phyloP scores from a whole-genome alignment of 768 basidiomycete species.

The Phanerodontia chrysosporium region DNA sequence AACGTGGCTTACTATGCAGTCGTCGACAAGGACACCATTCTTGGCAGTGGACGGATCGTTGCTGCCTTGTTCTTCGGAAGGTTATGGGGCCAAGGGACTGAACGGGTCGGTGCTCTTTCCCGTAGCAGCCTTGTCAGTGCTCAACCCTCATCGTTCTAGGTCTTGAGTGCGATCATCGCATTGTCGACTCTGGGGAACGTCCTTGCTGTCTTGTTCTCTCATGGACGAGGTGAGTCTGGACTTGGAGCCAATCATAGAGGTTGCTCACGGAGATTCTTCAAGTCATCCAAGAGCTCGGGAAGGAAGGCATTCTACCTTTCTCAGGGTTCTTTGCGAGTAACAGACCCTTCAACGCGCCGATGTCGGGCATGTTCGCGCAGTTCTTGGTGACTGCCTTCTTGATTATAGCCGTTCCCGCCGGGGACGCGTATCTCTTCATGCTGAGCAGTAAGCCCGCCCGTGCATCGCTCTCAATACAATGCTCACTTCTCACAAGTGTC shows the following conservation, averaged over 20 bases:
- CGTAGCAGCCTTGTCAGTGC: neutral
- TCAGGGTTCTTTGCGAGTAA: conserved; percentile 67
- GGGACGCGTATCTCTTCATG: conserved; percentile 73
- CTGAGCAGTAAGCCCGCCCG: conserved; percentile 47
- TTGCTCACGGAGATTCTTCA: conserved; percentile 15
- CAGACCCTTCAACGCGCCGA: conserved; percentile 65
- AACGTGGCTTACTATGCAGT: conserved; percentile 75
- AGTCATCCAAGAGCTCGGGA: conserved; percentile 73
- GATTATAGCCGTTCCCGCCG: conserved; percentile 55
- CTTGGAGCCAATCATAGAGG: conserved; percentile 12
- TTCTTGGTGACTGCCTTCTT: conserved; percentile 55
- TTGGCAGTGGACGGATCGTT: conserved; percentile 60
- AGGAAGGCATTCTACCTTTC: conserved; percentile 65
- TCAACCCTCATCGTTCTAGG: conserved; percentile 30
- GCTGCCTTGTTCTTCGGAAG: conserved; percentile 76
- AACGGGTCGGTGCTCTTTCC: conserved; percentile 37
- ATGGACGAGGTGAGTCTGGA: conserved; percentile 51
- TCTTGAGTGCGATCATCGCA: conserved; percentile 57
- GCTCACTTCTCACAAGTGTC: conserved; percentile 34
- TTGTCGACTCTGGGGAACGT: conserved; percentile 64
- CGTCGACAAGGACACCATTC: conserved; percentile 65
- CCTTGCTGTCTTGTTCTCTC: conserved; percentile 58
- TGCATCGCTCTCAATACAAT: neutral
- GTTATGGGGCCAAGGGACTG: conserved; percentile 59
- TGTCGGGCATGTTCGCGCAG: conserved; percentile 58